Evolutionary conservation across 257 asterid genomes (phyloP).

Genomic region (Solanum rostratum): DNA sequence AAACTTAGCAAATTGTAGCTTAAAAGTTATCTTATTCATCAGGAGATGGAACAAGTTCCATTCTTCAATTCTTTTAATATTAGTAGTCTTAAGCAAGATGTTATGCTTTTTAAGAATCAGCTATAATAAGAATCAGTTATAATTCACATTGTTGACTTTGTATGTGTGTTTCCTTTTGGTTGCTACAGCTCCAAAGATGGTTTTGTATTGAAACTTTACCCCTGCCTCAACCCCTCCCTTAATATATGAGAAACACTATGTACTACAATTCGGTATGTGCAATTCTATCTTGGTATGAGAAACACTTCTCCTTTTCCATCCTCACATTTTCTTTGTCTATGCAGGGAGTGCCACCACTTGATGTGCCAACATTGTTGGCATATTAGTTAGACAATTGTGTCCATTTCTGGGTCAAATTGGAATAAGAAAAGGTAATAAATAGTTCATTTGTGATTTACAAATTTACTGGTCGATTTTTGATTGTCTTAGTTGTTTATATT

Average conservation of each 20-base stretch:
- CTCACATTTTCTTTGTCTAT: background rate
- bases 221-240: background rate
- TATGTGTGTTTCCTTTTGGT: background rate
- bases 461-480: background rate
- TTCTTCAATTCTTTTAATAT: background rate
- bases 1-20: background rate
- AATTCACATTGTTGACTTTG: background rate
- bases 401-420: constrained; percentile 89
- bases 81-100: background rate
- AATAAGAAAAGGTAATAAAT: constrained; percentile 55
- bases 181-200: background rate
- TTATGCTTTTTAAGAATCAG: background rate
- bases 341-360: constrained; percentile 87
- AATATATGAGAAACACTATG: background rate
- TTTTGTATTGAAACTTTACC: background rate
- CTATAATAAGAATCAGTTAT: background rate
- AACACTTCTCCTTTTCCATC: background rate
- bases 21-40: background rate
- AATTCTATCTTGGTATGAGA: background rate
- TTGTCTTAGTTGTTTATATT: background rate
- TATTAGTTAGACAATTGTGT: constrained; percentile 77
- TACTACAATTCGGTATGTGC: background rate
- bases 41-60: background rate
- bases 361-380: constrained; percentile 80
- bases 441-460: background rate